Evolutionary conservation across 2,329 filamentous ascomycete genomes (phyloP).

Genomic region (Aspergillus sclerotialis): DNA sequence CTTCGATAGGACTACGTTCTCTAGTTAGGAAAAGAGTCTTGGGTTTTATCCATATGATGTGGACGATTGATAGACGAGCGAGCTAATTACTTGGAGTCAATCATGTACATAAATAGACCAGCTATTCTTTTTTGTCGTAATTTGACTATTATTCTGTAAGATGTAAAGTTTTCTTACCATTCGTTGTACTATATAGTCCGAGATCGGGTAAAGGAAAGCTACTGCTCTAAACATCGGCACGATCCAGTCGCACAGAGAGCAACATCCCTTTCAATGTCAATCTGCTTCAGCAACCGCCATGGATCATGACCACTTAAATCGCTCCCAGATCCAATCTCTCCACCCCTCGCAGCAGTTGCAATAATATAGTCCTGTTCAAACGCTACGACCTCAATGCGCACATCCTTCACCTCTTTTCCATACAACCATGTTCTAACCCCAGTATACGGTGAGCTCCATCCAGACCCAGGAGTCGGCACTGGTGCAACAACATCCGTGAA

Average conservation of each 20-base stretch:
- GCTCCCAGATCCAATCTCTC: constrained; percentile 21
- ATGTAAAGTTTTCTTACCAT: neutral
- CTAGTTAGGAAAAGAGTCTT: neutral
- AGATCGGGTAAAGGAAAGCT: neutral
- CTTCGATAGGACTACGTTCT: no score
- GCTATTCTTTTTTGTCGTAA: neutral
- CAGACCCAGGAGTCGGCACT: constrained; percentile 7
- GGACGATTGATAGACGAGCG: neutral
- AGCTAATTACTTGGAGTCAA: neutral
- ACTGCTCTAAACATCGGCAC: constrained; percentile 25
- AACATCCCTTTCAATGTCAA: constrained; percentile 44
- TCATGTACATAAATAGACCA: neutral
- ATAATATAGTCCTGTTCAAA: constrained; percentile 55
- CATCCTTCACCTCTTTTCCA: constrained; percentile 42
- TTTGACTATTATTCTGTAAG: no score
- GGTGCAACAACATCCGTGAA: constrained; percentile 53
- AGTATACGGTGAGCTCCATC: constrained; percentile 31
- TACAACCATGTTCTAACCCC: constrained; percentile 46
- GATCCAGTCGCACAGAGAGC: constrained; percentile 32
- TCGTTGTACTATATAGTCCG: neutral
- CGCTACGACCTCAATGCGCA: constrained; percentile 51
- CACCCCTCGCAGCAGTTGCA: constrained; percentile 45
- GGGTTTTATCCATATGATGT: neutral
- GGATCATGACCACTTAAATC: constrained; percentile 14
- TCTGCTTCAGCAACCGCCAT: constrained; percentile 33